Percentiles rank a stretch among this genome's conserved stretches.
Conservation (phyloP, 2,329 filamentous ascomycete species). For the Alternaria hordeiaustralica region DNA sequence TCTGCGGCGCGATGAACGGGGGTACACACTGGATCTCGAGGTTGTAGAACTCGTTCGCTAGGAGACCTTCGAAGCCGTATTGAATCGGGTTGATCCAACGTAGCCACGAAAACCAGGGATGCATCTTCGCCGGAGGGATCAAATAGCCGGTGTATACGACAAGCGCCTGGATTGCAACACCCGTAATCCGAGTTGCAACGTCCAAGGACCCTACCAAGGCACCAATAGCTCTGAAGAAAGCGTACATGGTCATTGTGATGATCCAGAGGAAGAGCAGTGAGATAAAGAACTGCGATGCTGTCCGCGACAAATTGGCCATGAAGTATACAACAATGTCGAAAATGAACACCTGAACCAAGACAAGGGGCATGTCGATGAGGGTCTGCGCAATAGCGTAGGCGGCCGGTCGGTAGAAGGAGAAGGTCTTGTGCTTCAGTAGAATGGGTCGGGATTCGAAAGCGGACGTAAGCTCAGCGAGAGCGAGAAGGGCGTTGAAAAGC, state of each 20-base stretch:
- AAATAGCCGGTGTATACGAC: conserved; percentile 51
- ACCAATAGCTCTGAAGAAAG: conserved; percentile 50
- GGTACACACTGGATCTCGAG: conserved; percentile 62
- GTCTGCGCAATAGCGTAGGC: conserved; percentile 66
- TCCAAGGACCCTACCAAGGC: conserved; percentile 46
- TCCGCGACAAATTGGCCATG: conserved; percentile 63
- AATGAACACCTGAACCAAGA: conserved; percentile 63
- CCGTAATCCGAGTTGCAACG: conserved; percentile 49
- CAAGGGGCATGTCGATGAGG: conserved; percentile 63
- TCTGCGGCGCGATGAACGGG: conserved; percentile 63
- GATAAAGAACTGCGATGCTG: conserved; percentile 68
- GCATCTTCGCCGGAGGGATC: conserved; percentile 50
- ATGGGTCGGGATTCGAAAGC: conserved; percentile 70
- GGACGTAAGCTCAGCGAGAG: conserved; percentile 66
- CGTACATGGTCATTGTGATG: conserved; percentile 53
- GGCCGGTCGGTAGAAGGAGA: conserved; percentile 70
- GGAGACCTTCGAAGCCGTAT: conserved; percentile 71
- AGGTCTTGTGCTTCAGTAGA: conserved; percentile 72
- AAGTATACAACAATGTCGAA: conserved; percentile 69
- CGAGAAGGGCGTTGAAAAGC: conserved; percentile 68
- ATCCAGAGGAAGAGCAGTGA: conserved; percentile 68
- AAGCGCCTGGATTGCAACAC: conserved; percentile 50
- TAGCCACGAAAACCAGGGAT: conserved; percentile 51
- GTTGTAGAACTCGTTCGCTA: conserved; percentile 73
- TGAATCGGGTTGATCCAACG: conserved; percentile 63